Conservation (phyloP, 2,329 filamentous ascomycete genomes). For the Talaromyces sp. region DNA sequence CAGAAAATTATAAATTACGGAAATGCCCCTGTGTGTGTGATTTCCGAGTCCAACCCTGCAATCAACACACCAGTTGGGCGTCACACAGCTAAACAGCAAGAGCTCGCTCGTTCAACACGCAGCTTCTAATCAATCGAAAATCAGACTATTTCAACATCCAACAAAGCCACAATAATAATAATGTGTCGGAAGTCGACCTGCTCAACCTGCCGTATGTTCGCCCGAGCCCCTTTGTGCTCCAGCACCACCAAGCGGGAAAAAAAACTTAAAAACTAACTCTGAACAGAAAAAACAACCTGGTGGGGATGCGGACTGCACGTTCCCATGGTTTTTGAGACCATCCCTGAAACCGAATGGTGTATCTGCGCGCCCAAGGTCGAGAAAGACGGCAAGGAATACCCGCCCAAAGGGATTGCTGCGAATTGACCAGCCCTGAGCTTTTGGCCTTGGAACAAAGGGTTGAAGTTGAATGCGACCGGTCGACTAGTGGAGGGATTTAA, state of each 20-base stretch:
- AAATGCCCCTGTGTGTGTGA: not conserved
- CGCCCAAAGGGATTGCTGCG: slow-evolving; percentile 12
- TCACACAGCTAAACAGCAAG: not conserved
- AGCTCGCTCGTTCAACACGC: not conserved
- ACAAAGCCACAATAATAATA: not conserved
- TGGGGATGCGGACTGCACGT: slow-evolving; percentile 15
- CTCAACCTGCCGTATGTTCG: slow-evolving; percentile 14
- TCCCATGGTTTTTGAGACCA: slow-evolving; percentile 13
- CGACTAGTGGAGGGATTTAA: not conserved
- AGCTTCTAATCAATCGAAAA: not conserved
- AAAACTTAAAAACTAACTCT: not conserved
- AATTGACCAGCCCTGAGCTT: slow-evolving; percentile 5
- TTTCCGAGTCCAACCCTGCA: not conserved
- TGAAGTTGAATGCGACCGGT: not conserved
- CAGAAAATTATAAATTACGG: not conserved
- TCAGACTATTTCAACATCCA: not conserved
- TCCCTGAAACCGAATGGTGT: slow-evolving; percentile 13
- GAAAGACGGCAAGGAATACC: slow-evolving; percentile 12
- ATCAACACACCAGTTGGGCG: not conserved
- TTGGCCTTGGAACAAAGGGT: not conserved
- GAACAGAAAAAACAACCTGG: slow-evolving; percentile 15
- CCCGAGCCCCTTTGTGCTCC: not conserved
- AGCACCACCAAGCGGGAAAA: not conserved
- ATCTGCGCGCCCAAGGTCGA: slow-evolving; percentile 11
- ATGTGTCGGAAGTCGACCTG: slow-evolving; percentile 15